Evolutionary conservation across 2,329 filamentous ascomycete genomes (phyloP).

Genomic region (Zopfia rhizophila): DNA sequence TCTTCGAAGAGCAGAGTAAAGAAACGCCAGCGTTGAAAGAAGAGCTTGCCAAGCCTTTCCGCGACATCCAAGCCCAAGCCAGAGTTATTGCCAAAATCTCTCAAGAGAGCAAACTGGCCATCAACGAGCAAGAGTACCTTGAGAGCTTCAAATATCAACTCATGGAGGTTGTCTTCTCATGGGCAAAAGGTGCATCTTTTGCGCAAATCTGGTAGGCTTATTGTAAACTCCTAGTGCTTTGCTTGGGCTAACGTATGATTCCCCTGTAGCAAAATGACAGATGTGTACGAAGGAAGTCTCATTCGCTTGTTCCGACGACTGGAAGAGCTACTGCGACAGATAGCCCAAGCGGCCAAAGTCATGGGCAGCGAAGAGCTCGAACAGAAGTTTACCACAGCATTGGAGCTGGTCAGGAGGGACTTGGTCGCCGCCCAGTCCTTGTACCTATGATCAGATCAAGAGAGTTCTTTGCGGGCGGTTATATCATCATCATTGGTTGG

Average conservation of each 20-base stretch:
- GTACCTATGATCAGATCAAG: constrained; percentile 69
- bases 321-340: constrained; percentile 93
- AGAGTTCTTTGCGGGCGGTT: constrained; percentile 7
- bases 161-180: constrained; percentile 95
- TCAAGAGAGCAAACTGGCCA: constrained; percentile 88
- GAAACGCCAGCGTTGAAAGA: constrained; percentile 77
- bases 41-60: constrained; percentile 84
- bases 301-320: constrained; percentile 96
- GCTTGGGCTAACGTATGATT: constrained; percentile 16
- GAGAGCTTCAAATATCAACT: constrained; percentile 91
- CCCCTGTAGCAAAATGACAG: constrained; percentile 89
- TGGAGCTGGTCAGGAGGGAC: constrained; percentile 88
- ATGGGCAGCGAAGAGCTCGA: constrained; percentile 97
- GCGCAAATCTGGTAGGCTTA: constrained; percentile 88
- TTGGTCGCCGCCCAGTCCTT: constrained; percentile 95
- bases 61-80: constrained; percentile 88
- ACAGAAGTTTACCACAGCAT: constrained; percentile 87
- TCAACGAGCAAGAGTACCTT: constrained; percentile 97
- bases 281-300: constrained; percentile 94
- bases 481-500: constrained; percentile 11
- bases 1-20: constrained; percentile 96
- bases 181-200: constrained; percentile 91
- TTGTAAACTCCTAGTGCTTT: constrained; percentile 6
- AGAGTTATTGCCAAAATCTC: constrained; percentile 91
- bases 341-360: constrained; percentile 94